A percentile compares a stretch with the other conserved stretches of the same genome.
Evolutionary conservation across 805 yeast species (phyloP).

Genomic region (Saturnispora gosingensis): DNA sequence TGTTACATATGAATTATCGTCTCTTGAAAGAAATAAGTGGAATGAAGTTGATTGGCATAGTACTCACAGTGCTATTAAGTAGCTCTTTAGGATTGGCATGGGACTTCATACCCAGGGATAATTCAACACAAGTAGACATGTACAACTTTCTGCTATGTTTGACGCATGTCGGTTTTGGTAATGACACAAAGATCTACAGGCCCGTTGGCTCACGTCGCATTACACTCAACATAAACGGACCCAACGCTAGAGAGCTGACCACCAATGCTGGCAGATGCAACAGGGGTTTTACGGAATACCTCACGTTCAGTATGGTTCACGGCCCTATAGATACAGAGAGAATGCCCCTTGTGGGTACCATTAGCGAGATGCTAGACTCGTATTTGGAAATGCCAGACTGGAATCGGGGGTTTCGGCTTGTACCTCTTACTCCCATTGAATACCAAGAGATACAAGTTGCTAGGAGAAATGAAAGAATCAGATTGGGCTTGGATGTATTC

Average conservation of each 20-base stretch:
- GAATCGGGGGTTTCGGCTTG: not conserved
- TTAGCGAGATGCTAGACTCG: not conserved
- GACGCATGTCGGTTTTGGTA: not conserved
- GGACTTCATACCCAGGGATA: not conserved
- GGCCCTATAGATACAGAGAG: not conserved
- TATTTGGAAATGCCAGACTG: not conserved
- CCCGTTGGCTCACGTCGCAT: not conserved
- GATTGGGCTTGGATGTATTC: not conserved
- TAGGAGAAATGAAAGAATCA: not conserved
- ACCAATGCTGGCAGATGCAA: not conserved
- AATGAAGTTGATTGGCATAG: not conserved
- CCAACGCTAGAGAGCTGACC: not conserved
- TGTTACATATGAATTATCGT: not conserved
- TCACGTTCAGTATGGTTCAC: not conserved
- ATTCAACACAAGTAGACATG: not conserved
- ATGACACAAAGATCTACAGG: not conserved
- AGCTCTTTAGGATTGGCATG: not conserved
- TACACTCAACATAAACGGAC: not conserved
- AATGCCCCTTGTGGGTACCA: not conserved
- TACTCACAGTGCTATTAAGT: not conserved
- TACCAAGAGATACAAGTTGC: not conserved
- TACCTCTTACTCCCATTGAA: not conserved
- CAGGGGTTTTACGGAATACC: not conserved
- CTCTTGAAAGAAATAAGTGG: not conserved
- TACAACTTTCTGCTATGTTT: not conserved